Percentiles rank a stretch among this genome's conserved stretches.
phyloP scores from a whole-genome alignment of 441 rosid species.

The Brassica hybrid region DNA sequence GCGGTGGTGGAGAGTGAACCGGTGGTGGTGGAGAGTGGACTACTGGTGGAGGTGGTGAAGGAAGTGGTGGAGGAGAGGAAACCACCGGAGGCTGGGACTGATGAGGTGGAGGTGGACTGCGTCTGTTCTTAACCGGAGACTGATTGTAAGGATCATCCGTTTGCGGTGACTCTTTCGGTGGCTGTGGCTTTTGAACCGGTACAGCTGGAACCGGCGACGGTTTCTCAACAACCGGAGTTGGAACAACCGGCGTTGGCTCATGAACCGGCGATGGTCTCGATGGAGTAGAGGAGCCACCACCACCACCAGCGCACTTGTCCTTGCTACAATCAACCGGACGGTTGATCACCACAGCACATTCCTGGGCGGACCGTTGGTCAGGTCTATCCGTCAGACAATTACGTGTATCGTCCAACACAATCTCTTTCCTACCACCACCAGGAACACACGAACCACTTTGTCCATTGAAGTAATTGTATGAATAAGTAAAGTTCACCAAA shows the following conservation, averaged over 20 bases:
- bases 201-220: not conserved
- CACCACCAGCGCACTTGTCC: conserved; percentile 6
- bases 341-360: not conserved
- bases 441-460: not conserved
- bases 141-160: not conserved
- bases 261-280: not conserved
- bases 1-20: conserved; percentile 27
- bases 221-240: not conserved
- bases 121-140: not conserved
- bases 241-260: not conserved
- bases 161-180: not conserved
- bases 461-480: not conserved
- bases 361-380: not conserved
- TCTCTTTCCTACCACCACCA: not conserved
- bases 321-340: conserved; percentile 1
- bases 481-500: not conserved
- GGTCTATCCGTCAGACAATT: not conserved
- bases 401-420: not conserved
- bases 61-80: conserved; percentile 24
- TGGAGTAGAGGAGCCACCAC: conserved; percentile 2
- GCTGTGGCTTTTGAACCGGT: not conserved
- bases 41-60: not conserved
- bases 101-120: not conserved
- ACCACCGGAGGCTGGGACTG: conserved; percentile 26
- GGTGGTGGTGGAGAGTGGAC: conserved; percentile 34